These are phyloP conservation scores for Hyphopichia buzzinii DNA, from an alignment of 1,139 yeast genomes.

Conservation along the genomic window DNA sequence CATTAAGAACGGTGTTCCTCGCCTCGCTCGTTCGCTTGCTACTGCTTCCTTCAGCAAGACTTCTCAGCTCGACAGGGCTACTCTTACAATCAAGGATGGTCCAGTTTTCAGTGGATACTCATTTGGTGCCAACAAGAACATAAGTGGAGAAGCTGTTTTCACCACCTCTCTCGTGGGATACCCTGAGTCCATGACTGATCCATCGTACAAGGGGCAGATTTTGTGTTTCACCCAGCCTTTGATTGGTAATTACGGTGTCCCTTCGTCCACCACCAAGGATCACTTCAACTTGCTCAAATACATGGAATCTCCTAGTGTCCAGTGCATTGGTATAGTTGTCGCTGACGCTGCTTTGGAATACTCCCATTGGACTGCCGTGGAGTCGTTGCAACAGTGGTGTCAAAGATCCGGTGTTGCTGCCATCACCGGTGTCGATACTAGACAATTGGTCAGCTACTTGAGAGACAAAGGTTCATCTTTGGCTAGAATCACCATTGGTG, in stretches of 20 bases:
- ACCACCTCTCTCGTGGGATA: conserved; percentile 97
- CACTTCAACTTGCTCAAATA: conserved; percentile 80
- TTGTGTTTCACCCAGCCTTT: conserved; percentile 95
- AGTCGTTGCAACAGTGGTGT: conserved; percentile 93
- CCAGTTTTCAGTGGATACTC: conserved; percentile 92
- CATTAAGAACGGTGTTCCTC: conserved; percentile 3
- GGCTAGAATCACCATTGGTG: conserved; percentile 87
- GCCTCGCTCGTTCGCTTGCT: not conserved
- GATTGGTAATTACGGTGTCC: conserved; percentile 97
- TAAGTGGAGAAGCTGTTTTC: conserved; percentile 96
- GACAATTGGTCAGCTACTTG: conserved; percentile 86
- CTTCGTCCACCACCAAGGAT: conserved; percentile 77
- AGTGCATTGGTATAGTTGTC: conserved; percentile 94
- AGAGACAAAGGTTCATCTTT: conserved; percentile 95
- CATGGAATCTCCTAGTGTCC: conserved; percentile 87
- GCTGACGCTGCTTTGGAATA: conserved; percentile 93
- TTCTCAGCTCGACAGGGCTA: conserved; percentile 70
- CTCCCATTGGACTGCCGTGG: conserved; percentile 99
- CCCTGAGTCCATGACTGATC: conserved; percentile 99
- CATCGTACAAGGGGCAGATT: conserved; percentile 94
- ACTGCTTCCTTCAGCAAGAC: conserved; percentile 28
- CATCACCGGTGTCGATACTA: conserved; percentile 93
- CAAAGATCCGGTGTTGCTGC: conserved; percentile 96
- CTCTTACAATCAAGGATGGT: conserved; percentile 87
- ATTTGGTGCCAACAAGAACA: conserved; percentile 88